These are phyloP conservation scores for Dothideomycetes sp. DNA, from an alignment of 2,329 filamentous ascomycete species.

Conservation along the genomic window DNA sequence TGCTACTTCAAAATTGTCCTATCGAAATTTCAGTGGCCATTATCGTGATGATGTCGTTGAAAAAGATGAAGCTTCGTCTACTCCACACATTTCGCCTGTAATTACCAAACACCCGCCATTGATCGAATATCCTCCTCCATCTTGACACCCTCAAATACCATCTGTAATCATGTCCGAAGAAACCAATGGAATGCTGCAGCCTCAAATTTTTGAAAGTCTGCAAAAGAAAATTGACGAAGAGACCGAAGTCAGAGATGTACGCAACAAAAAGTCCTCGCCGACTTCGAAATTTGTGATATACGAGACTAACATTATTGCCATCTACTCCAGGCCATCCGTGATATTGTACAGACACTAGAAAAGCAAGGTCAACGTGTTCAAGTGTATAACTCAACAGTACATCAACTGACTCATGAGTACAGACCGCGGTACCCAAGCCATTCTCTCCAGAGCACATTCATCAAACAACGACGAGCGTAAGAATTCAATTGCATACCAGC, in stretches of 20 bases:
- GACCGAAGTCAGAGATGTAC: conserved; percentile 63
- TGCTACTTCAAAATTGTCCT: no score
- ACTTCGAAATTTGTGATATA: conserved; percentile 20
- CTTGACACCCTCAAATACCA: no score
- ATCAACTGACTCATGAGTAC: background rate
- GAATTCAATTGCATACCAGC: conserved; percentile 21
- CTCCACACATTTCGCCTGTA: conserved; percentile 8
- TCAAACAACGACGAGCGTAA: conserved; percentile 59
- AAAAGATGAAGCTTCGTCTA: conserved; percentile 13
- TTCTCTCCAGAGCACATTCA: conserved; percentile 82
- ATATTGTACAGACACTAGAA: conserved; percentile 73
- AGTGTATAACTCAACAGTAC: background rate
- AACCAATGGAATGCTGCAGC: conserved; percentile 53
- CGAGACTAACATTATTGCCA: background rate
- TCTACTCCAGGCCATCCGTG: conserved; percentile 54
- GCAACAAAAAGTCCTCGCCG: conserved; percentile 17
- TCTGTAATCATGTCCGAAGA: conserved; percentile 3
- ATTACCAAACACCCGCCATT: no score
- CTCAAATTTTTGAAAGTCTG: conserved; percentile 76
- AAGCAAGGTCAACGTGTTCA: conserved; percentile 51
- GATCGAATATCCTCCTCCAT: no score
- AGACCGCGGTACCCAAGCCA: conserved; percentile 70
- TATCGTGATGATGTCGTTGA: conserved; percentile 8
- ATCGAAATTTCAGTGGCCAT: no score
- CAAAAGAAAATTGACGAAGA: conserved; percentile 89